A percentile compares a stretch with the other conserved stretches of the same genome.
Evolutionary conservation across 306 rosid genomes (phyloP).

Genomic region (Dryas drummondii): DNA sequence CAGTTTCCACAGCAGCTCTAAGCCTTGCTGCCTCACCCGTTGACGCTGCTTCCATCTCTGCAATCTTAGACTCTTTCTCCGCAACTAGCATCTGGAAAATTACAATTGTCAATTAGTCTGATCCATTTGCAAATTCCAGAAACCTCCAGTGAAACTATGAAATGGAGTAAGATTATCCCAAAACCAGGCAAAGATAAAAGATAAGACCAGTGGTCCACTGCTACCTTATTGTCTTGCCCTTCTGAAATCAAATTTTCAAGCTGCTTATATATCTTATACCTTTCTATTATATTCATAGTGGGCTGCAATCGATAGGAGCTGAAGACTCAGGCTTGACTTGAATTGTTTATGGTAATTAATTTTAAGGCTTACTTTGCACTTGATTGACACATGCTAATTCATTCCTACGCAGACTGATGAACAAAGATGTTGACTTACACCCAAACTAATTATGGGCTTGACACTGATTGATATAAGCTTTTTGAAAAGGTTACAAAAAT

Average conservation of each 20-base stretch:
- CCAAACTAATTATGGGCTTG: neutral
- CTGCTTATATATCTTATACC: neutral
- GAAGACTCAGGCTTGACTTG: neutral
- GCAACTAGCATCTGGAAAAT: slow-evolving; percentile 76
- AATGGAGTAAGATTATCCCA: neutral
- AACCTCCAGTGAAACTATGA: slow-evolving; percentile 4
- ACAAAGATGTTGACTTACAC: neutral
- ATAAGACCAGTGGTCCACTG: neutral
- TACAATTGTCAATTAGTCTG: slow-evolving; percentile 13
- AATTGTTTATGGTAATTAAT: neutral
- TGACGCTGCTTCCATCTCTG: slow-evolving; percentile 98
- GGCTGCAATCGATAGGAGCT: neutral
- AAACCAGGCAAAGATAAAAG: neutral
- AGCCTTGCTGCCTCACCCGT: slow-evolving; percentile 91
- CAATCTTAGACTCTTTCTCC: slow-evolving; percentile 89
- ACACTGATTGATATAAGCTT: neutral
- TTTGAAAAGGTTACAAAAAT: neutral
- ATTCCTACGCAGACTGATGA: neutral
- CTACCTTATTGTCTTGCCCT: neutral
- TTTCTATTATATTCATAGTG: neutral
- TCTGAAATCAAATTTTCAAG: neutral
- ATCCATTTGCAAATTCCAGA: slow-evolving; percentile 21
- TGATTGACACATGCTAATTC: neutral
- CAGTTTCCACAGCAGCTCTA: slow-evolving; percentile 81
- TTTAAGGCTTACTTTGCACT: neutral